phyloP scores from a whole-genome alignment of 768 basidiomycete species.

The Boletus sp. region DNA sequence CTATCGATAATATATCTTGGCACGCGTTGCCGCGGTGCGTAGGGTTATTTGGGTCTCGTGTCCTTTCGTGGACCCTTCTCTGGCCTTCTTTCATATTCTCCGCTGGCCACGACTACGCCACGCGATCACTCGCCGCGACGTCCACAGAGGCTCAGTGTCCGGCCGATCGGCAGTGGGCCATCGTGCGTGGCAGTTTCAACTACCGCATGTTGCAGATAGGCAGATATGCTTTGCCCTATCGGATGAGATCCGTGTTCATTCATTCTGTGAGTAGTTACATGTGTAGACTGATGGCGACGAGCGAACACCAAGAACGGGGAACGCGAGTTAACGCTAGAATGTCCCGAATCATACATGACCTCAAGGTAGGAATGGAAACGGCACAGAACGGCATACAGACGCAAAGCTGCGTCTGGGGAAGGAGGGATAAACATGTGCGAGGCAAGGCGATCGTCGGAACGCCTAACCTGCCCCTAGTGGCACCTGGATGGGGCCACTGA shows the following conservation, averaged over 20 bases:
- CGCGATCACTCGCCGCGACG: neutral
- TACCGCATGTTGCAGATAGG: neutral
- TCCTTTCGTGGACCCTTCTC: neutral
- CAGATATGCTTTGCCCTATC: neutral
- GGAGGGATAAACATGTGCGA: neutral
- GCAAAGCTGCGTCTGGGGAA: neutral
- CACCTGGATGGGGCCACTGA: neutral
- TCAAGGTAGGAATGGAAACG: neutral
- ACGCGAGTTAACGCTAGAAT: conserved; percentile 1
- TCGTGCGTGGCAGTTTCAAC: neutral
- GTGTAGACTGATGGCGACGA: neutral
- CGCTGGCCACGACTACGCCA: neutral
- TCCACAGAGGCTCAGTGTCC: neutral
- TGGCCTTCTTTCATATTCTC: conserved; percentile 1
- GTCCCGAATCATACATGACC: conserved; percentile 12
- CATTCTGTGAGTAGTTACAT: conserved; percentile 2
- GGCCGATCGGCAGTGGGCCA: neutral
- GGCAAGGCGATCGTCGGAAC: neutral
- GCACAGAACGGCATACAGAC: conserved; percentile 1
- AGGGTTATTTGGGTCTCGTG: conserved; percentile 1
- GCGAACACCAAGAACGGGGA: neutral
- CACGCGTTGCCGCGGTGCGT: neutral
- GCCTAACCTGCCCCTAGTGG: conserved; percentile 10
- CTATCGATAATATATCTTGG: neutral
- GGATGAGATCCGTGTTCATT: conserved; percentile 6